phyloP scores from a whole-genome alignment of 2,329 filamentous ascomycete species.

The Neonectria ditissima region DNA sequence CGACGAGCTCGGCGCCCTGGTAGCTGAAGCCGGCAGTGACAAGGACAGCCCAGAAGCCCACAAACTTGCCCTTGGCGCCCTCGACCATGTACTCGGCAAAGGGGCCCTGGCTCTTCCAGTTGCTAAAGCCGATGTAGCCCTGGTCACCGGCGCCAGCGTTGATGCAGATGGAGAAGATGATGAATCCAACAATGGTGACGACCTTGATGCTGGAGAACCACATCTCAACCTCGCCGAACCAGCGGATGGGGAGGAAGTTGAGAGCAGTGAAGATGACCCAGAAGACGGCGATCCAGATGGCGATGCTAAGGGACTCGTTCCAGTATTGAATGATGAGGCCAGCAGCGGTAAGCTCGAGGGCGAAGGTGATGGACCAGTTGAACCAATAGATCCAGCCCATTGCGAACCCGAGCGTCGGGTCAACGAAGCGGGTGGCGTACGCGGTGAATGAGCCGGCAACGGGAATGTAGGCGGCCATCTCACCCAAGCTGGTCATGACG shows the following conservation, averaged over 20 bases:
- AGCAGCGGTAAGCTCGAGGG: conserved; percentile 78
- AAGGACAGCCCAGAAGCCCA: conserved; percentile 77
- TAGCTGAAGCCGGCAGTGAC: conserved; percentile 77
- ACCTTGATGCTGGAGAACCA: conserved; percentile 84
- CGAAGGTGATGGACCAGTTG: conserved; percentile 78
- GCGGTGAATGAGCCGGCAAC: conserved; percentile 81
- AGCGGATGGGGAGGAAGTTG: conserved; percentile 78
- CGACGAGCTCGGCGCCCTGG: conserved; percentile 81
- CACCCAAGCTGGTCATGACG: conserved; percentile 76
- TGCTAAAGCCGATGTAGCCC: conserved; percentile 79
- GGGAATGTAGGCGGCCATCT: conserved; percentile 84
- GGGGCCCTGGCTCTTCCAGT: conserved; percentile 76
- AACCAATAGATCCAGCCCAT: conserved; percentile 91
- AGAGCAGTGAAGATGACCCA: conserved; percentile 75
- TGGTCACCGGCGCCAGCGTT: conserved; percentile 77
- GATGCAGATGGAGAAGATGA: conserved; percentile 81
- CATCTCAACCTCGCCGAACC: conserved; percentile 83
- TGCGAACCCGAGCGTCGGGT: conserved; percentile 78
- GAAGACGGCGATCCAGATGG: conserved; percentile 80
- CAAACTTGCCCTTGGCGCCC: conserved; percentile 69
- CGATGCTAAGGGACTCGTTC: conserved; percentile 71
- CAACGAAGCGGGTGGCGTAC: conserved; percentile 81
- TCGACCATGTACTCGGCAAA: conserved; percentile 71
- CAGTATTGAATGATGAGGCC: conserved; percentile 83
- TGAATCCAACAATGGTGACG: conserved; percentile 78